Conservation (phyloP, 108 stramenopile genomes). For the Schizochytrium sp. region DNA sequence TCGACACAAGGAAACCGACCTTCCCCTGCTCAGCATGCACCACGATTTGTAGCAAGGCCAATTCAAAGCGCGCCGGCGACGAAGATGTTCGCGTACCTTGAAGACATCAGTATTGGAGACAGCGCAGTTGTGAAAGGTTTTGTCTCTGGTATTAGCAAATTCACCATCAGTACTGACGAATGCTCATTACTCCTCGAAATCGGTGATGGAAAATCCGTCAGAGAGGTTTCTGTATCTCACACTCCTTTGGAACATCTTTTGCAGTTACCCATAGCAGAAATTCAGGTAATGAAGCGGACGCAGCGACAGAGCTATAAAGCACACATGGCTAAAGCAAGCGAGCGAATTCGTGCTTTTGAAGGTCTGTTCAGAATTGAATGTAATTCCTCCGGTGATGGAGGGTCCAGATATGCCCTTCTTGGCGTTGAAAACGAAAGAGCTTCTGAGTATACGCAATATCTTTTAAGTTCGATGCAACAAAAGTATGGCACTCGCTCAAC, state of each 20-base stretch:
- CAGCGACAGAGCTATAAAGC: slow-evolving; percentile 26
- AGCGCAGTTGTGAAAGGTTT: slow-evolving; percentile 1
- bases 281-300: not conserved
- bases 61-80: not conserved
- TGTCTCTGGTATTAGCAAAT: not conserved
- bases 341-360: not conserved
- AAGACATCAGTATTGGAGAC: not conserved
- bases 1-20: no score
- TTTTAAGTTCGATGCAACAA: no score
- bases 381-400: no score
- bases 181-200: slow-evolving; percentile 5
- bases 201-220: not conserved
- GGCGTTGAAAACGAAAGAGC: no score
- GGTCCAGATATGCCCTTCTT: no score
- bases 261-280: not conserved
- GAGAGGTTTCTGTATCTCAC: not conserved
- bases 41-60: not conserved
- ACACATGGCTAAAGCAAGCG: not conserved
- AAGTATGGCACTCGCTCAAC: no score
- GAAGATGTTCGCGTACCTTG: not conserved
- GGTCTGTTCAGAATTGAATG: not conserved
- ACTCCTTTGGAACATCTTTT: not conserved
- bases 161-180: not conserved
- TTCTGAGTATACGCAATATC: no score
- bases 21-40: not conserved